Evolutionary conservation across 192 early-diverging fungal genomes (phyloP).

Genomic region (Umbelopsis sp.): DNA sequence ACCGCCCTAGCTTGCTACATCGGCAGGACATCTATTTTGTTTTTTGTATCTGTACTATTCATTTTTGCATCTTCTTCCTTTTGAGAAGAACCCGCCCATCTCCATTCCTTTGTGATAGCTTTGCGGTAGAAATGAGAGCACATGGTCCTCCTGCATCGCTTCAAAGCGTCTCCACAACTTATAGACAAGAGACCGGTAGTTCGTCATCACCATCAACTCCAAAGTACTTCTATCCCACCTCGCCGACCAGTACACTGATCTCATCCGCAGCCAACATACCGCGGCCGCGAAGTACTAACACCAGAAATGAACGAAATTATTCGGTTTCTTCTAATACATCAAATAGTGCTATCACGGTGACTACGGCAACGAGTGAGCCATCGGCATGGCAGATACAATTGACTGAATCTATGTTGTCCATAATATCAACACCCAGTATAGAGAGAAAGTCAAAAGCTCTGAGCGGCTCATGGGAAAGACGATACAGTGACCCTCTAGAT

Average conservation of each 20-base stretch:
- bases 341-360: neutral
- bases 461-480: no score
- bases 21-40: neutral
- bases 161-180: neutral
- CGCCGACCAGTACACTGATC: neutral
- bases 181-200: neutral
- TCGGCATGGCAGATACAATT: neutral
- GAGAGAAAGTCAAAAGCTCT: neutral
- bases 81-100: neutral
- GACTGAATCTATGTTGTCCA: conserved; percentile 8
- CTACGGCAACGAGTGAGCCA: neutral
- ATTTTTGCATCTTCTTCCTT: neutral
- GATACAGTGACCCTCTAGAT: neutral
- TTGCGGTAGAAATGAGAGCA: neutral
- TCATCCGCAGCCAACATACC: neutral
- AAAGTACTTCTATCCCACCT: neutral
- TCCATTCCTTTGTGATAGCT: neutral
- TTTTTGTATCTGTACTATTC: neutral
- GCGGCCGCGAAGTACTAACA: no score
- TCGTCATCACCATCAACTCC: neutral
- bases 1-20: no score
- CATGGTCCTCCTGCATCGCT: neutral
- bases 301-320: neutral
- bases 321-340: neutral
- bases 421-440: neutral